Evolutionary conservation across 1,284 basidiomycete genomes (phyloP), one percentile per base, ranked within the genome.

Genomic region (Takashimella koratensis): DNA sequence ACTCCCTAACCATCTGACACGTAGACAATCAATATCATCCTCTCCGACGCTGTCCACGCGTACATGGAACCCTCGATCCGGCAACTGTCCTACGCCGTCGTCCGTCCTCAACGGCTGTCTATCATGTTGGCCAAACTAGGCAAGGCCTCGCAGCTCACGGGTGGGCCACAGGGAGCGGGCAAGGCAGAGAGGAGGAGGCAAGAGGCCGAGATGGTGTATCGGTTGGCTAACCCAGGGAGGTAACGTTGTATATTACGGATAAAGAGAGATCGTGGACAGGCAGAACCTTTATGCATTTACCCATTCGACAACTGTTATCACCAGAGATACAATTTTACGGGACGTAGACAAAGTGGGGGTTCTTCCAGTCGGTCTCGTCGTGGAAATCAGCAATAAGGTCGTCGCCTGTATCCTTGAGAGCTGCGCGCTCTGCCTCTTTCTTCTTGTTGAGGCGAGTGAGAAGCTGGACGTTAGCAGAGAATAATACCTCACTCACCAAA

Each of bases 121-220:
- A 78, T 84, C 6, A 78, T 93, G 24, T 79, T 95, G 12, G 84
- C 89, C 63, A 95, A 95, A 73, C 79, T 95, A 40, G 84, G 84
- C 1, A 83, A 80, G 58, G 86, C 81, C 63, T 54, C 64, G 13
- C 55, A 54, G 11, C 84, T 86, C 1, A 72, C 81, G 2, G 80
- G 80, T 2, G 84, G 64, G 1, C 53, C 64, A 13, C 52, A 49
- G 13, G 63, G 53, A 6, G 45, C 55, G 49, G 47, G 79, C 82
- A 59, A 86, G 86, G 68, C 77, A 78, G 60, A 90, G 66, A 82
- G 79, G 64, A 81, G 89, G 49, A 79, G 86, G 60, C 86, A 82
- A 60, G 88, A 93, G 71, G 87, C 87, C n/a, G 88, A 91, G 49
- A 80, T 58, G 43, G 75, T 77, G 4, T 60, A 63, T 5, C 64